Evolutionary conservation across 2,329 filamentous ascomycete species (phyloP).

Genomic region (Phaeosphaeriaceae sp.): DNA sequence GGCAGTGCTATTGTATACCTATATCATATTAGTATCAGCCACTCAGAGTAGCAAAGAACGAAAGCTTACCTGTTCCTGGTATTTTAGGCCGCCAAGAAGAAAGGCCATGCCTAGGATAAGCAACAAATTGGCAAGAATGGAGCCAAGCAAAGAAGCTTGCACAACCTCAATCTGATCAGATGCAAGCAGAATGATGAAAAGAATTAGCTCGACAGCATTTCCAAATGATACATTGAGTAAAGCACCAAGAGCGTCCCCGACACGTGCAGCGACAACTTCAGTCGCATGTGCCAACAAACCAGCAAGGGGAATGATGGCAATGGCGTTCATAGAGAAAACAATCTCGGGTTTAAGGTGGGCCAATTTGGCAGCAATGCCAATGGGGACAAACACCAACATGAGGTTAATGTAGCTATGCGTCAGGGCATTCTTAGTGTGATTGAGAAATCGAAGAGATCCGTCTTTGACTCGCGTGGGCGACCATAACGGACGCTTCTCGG

Average conservation of each 20-base stretch:
- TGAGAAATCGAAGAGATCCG: slow-evolving; percentile 60
- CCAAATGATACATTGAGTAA: slow-evolving; percentile 60
- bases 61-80: slow-evolving; percentile 74
- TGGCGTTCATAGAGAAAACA: slow-evolving; percentile 59
- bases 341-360: slow-evolving; percentile 50
- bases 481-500: slow-evolving; percentile 52
- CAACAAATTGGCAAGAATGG: slow-evolving; percentile 85
- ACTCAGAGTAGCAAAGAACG: background rate
- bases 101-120: slow-evolving; percentile 93
- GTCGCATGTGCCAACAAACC: slow-evolving; percentile 58
- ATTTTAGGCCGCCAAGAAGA: slow-evolving; percentile 82
- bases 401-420: slow-evolving; percentile 80
- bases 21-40: slow-evolving; percentile 15
- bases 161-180: slow-evolving; percentile 86
- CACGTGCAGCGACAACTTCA: slow-evolving; percentile 55
- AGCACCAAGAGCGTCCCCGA: slow-evolving; percentile 58
- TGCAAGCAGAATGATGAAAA: slow-evolving; percentile 53
- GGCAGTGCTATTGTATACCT: slow-evolving; percentile 93
- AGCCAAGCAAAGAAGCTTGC: slow-evolving; percentile 87
- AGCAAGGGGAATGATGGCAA: slow-evolving; percentile 59
- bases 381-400: slow-evolving; percentile 77
- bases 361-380: slow-evolving; percentile 71
- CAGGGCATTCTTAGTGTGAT: slow-evolving; percentile 63
- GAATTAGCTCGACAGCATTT: slow-evolving; percentile 60
- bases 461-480: slow-evolving; percentile 56